Base-by-base conservation (phyloP, 805 yeast species). In the Ogataea nonfermentans region DNA sequence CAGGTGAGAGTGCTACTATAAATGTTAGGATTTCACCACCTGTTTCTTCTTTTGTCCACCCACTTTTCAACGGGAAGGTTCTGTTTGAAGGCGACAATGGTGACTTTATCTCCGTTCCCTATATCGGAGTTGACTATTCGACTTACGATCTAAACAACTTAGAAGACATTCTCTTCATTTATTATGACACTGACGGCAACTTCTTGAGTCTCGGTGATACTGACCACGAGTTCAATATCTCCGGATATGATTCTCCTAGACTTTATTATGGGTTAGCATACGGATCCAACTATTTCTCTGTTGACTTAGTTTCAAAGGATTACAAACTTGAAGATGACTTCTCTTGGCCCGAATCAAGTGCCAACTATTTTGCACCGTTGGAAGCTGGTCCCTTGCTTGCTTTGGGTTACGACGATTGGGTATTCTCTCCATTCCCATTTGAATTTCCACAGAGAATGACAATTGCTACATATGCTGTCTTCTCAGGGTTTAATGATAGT, bases 51-150 rank as follows among this genome's bases (percentile, higher is more conserved):
- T 29, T 31, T 14, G 38, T 17, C 6, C 16, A 29, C 17, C 37
- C 43, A 23, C 10, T 47, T 13, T 43, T 46, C 32, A 26, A 32
- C 12, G 50, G 50, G 32, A 39, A 46, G 19, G 30, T 47, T 31
- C 19, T 29, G 11, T 35, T 47, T 13, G 25, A 15, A 30, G 50
- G 52, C 32, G 46, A 46, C 30, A 43, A 46, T 25, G 49, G 46
- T 22, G 49, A 47, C 26, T 20, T 28, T 6, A 31, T 43, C 23
- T 25, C 28, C 23, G 48, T 46, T 27, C 50, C 50, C 8, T 47
- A 47, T 17, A 35, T 46, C 36, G 51, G 51, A 15, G 48, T 46
- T 33, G 47, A 35, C 14, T 20, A 22, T n/a, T 26, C 26, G 13
- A 41, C 44, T 13, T 27, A 41, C 15, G 40, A 25, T 14, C 41